Base-by-base conservation (phyloP, 192 early-diverging fungal species). In the Gryganskiella cystojenkinii region DNA sequence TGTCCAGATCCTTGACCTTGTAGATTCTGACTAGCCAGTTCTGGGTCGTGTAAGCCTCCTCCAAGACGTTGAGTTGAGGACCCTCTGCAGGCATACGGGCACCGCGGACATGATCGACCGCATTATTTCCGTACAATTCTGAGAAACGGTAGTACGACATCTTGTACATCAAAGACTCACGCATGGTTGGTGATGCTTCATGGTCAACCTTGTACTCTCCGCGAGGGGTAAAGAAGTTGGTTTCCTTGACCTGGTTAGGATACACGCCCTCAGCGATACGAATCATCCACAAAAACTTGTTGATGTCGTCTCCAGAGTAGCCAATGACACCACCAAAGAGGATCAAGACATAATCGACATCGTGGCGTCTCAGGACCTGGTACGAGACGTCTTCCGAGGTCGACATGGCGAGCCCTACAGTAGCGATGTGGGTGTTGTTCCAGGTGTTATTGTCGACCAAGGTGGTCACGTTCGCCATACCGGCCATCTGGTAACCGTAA, bases 261-360 rank as follows among this genome's bases (percentile, higher is more conserved):
- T 93, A 99, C 3, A 99, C 95, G 19, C 96, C 96, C 83, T 97
- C 94, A 0, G 94, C 96, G 80, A 99, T 99, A 55, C 98, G 91
- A 61, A 99, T 92, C 98, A 99, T 99, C 98, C 98, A 99, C 84
- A 99, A 68, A 86, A 98, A 99, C 85, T 99, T 99, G 90, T 99
- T 99, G 86, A 99, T 97, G 80, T 99, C 98, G 82, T 99, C 98
- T 22, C 98, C 98, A 24, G 95, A 96, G 81, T 99, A 99, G 7
- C 98, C 98, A 54, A 99, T 85, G 49, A 95, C 87, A 0, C 92
- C 97, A 61, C 98, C 98, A 82, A 99, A 99, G 49, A 99, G 92
- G 0, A 99, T 92, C 34, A 99, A 84, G 2, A 99, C 95, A 72
- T 99, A 99, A 79, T 96, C 93, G 15, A 99, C 98, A 84, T 99